Percentiles rank a stretch among this genome's conserved stretches.
Evolutionary conservation across 768 basidiomycete genomes (phyloP).

Genomic region (Glaciozyma martinii): DNA sequence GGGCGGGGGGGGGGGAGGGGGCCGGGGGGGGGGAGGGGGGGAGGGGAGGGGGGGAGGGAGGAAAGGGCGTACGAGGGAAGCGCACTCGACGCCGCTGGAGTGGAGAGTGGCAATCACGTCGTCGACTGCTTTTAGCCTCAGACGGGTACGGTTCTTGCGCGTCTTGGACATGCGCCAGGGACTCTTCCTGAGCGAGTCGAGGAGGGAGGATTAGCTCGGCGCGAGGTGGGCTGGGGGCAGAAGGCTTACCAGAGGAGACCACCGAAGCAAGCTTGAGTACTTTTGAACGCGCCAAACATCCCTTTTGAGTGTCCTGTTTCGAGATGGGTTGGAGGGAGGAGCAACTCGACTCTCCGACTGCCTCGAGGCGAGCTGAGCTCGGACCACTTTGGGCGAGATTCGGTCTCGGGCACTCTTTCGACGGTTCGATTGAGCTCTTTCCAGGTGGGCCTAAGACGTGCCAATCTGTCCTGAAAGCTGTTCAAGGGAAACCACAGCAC

Average conservation of each 20-base stretch:
- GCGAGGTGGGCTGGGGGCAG: neutral
- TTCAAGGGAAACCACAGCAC: too few species aligned
- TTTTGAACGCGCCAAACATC: slow-evolving; percentile 16
- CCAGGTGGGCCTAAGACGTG: too few species aligned
- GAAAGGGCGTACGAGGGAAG: slow-evolving; percentile 56
- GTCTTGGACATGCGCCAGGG: slow-evolving; percentile 88
- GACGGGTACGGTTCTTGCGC: slow-evolving; percentile 82
- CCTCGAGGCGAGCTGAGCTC: too few species aligned
- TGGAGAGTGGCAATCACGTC: slow-evolving; percentile 80
- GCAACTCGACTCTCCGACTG: too few species aligned
- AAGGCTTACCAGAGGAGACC: slow-evolving; percentile 22
- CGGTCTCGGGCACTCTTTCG: too few species aligned
- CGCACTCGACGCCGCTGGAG: slow-evolving; percentile 68
- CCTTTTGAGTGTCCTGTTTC: too few species aligned
- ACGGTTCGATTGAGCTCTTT: too few species aligned
- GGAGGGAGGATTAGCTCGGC: neutral
- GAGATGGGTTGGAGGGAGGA: too few species aligned
- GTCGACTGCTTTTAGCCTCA: slow-evolving; percentile 86
- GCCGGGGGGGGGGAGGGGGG: neutral
- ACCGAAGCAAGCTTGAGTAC: slow-evolving; percentile 3
- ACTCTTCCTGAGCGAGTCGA: slow-evolving; percentile 63
- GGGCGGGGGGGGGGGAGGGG: neutral
- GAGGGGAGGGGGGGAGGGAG: neutral
- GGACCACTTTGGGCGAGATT: too few species aligned
- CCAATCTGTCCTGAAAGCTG: too few species aligned